Conservation (phyloP, 2,329 filamentous ascomycete genomes). For the Xylaria sp. region DNA sequence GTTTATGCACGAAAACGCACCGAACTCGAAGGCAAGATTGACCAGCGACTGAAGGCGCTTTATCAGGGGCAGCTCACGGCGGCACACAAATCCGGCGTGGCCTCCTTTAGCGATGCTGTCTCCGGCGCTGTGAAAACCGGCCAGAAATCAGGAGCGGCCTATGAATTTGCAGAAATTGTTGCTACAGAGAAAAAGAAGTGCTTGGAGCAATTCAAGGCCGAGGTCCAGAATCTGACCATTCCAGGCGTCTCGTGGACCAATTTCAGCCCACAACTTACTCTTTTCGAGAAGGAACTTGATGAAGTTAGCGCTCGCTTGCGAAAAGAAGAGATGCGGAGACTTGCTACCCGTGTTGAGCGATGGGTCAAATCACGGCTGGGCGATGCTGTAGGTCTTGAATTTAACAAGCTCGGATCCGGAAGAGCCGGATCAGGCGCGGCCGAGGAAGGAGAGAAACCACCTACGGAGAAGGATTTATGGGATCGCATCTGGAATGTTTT, state of each 20-base stretch:
- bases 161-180: constrained; percentile 97
- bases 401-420: constrained; percentile 94
- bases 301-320: constrained; percentile 86
- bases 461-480: constrained; percentile 88
- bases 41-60: constrained; percentile 85
- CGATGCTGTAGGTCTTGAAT: constrained; percentile 90
- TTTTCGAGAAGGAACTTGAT: constrained; percentile 92
- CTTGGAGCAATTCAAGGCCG: constrained; percentile 77
- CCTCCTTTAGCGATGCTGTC: constrained; percentile 87
- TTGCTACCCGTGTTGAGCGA: constrained; percentile 90
- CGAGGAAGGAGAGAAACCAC: constrained; percentile 78
- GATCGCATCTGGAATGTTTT: constrained; percentile 94
- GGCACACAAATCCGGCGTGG: constrained; percentile 88
- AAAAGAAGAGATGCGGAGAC: constrained; percentile 94
- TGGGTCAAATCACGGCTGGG: constrained; percentile 91
- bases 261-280: constrained; percentile 79
- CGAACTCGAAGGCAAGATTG: constrained; percentile 88
- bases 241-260: constrained; percentile 88
- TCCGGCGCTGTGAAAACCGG: constrained; percentile 87
- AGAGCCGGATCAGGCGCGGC: constrained; percentile 84
- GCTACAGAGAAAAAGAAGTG: constrained; percentile 81
- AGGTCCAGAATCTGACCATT: constrained; percentile 79
- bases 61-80: constrained; percentile 90
- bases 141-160: constrained; percentile 88
- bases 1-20: constrained; percentile 87